phyloP scores from a whole-genome alignment of 108 stramenopile genomes.

The Cyclostephanos invisitatus region DNA sequence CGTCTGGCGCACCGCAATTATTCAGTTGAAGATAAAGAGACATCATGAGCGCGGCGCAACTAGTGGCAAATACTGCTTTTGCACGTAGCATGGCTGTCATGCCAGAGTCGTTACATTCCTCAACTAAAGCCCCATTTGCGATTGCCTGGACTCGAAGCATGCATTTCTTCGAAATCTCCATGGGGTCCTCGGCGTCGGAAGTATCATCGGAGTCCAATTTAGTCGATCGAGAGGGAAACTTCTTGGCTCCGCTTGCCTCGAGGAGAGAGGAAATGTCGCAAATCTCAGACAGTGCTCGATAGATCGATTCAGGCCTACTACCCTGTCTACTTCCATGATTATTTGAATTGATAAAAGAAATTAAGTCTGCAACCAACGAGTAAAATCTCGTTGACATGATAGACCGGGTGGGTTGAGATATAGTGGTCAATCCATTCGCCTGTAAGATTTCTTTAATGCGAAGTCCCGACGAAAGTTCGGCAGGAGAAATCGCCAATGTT shows the following conservation, averaged over 20 bases:
- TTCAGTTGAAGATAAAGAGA: constrained; percentile 66
- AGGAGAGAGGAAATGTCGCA: constrained; percentile 47
- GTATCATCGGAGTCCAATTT: constrained; percentile 5
- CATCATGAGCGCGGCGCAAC: constrained; percentile 46
- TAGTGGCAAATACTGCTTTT: constrained; percentile 53
- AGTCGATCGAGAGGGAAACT: constrained; percentile 12
- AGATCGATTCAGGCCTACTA: constrained; percentile 34
- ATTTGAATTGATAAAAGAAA: constrained; percentile 20
- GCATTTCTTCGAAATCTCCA: constrained; percentile 25
- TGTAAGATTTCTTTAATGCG: constrained; percentile 37
- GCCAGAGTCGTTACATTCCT: constrained; percentile 24
- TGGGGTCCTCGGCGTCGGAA: constrained; percentile 31
- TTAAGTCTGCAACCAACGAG: constrained; percentile 67
- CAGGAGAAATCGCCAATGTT: constrained; percentile 10
- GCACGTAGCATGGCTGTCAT: constrained; percentile 24
- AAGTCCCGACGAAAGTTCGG: constrained; percentile 36
- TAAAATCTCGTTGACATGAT: constrained; percentile 75
- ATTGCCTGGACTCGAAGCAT: constrained; percentile 43
- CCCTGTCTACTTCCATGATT: constrained; percentile 26
- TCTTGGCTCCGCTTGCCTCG: constrained; percentile 56
- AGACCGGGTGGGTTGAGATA: constrained; percentile 49
- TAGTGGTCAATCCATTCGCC: constrained; percentile 6
- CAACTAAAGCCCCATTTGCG: constrained; percentile 29
- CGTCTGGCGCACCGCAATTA: constrained; percentile 47
- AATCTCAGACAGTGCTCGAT: constrained; percentile 47